phyloP scores from a whole-genome alignment of 2,329 filamentous ascomycete species.

The Aspergillus costaricaensis region DNA sequence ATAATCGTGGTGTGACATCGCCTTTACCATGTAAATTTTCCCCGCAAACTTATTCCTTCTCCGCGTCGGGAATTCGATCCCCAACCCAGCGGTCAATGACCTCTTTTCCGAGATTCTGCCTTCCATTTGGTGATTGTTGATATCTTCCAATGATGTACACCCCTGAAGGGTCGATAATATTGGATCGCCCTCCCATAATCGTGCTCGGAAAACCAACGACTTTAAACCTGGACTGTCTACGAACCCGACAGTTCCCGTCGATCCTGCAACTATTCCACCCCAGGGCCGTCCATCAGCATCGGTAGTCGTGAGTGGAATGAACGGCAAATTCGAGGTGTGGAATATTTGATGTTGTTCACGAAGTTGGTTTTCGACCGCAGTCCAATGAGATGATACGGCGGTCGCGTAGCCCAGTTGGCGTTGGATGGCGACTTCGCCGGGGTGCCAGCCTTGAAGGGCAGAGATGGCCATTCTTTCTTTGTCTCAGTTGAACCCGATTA shows the following conservation, averaged over 20 bases:
- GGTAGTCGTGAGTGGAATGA: neutral
- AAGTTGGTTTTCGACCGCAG: neutral
- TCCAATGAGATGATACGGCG: neutral
- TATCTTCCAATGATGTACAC: neutral
- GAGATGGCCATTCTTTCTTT: no score
- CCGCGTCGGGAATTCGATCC: neutral
- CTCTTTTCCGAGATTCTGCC: neutral
- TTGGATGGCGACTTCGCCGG: conserved; percentile 5
- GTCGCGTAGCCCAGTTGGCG: neutral
- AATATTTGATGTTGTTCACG: conserved; percentile 9
- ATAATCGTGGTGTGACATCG: neutral
- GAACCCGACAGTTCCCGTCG: neutral
- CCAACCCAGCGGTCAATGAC: neutral
- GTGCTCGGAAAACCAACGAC: neutral
- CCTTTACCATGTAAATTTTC: neutral
- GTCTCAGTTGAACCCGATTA: accelerated
- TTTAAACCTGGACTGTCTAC: neutral
- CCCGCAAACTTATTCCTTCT: neutral
- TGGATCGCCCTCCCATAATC: neutral
- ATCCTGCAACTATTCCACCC: conserved; percentile 3
- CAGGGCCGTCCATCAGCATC: conserved; percentile 2
- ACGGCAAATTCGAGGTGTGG: conserved; percentile 3
- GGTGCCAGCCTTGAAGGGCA: conserved; percentile 6
- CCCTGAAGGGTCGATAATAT: neutral
- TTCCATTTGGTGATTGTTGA: neutral